Base-by-base conservation (phyloP, 148 eudicot species). In the Vaccinium darrowii region DNA sequence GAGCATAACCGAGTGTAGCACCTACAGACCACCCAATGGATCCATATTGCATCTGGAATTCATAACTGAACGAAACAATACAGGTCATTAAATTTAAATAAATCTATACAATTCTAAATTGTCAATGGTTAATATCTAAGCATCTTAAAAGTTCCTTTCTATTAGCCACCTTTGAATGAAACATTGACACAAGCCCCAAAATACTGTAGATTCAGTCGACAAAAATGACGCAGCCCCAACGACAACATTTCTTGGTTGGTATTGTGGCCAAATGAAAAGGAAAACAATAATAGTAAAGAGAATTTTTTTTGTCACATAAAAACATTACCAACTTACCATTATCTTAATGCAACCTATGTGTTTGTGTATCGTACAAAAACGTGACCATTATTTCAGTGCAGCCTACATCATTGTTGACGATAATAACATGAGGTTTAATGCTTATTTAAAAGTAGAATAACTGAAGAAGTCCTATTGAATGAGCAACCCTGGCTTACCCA, bases 1-100 rank as follows among this genome's bases (percentile, higher is more conserved):
- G 98, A 81, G 98, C 95, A 87, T 94, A 94, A 50, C 98, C 98
- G 69, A 94, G 88, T 51, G 98, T 92, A 62, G 98, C 95, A 85
- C 98, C 98, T 47, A 92, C 94, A 8, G 97, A 90, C 97, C 97
- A 94, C 80, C 94, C 97, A 27, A 94, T 92, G 13, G 97, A 94
- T 82, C 98, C 98, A 82, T 92, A 94, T 51, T 94, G 98, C 98
- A 94, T 93, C 84, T 94, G 95, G 80, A 94, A 94, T 62, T 94
- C 98, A 78, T 84, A 94, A 86, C 97, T 94, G 87, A 25, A 86
- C 14, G 58, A 25, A 79, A 81, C 8, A 14, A 52, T 2, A 25
- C 27, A 63, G 39, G 80, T 27, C 76, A 77, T 72, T 25, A 10
- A n/a, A 51, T 21, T 11, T 8, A 69, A 69, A 36, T 67, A 62